Evolutionary conservation across 768 basidiomycete genomes (phyloP).

Genomic region (Hygrocybe coccinea): DNA sequence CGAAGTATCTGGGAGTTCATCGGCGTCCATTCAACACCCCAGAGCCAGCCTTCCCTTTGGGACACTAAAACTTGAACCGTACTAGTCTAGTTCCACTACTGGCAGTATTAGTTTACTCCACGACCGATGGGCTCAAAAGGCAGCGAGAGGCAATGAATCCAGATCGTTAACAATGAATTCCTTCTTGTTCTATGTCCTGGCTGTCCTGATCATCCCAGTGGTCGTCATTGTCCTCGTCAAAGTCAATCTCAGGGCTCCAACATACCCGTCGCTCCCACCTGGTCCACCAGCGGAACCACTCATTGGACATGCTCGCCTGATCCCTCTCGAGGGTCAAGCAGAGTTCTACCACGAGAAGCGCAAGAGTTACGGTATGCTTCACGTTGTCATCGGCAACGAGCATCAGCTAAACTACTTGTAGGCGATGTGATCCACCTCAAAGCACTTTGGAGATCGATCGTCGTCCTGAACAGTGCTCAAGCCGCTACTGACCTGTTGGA

Average conservation of each 20-base stretch:
- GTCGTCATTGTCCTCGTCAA: neutral
- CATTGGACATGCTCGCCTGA: constrained; percentile 33
- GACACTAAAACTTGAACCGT: too few species aligned
- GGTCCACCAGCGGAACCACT: constrained; percentile 36
- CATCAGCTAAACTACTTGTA: constrained; percentile 4
- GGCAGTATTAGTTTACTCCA: neutral
- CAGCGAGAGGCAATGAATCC: neutral
- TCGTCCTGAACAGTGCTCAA: constrained; percentile 23
- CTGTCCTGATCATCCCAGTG: neutral
- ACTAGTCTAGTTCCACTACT: too few species aligned
- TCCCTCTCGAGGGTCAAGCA: constrained; percentile 28
- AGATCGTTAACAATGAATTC: neutral
- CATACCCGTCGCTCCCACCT: constrained; percentile 21
- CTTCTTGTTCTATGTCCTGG: neutral
- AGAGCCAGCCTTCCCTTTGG: too few species aligned
- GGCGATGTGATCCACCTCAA: constrained; percentile 22
- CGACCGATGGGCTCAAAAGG: neutral
- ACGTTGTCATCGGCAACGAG: neutral
- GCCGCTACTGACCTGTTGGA: constrained; percentile 27
- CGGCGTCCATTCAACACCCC: too few species aligned
- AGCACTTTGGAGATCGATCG: constrained; percentile 23
- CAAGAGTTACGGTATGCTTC: constrained; percentile 29
- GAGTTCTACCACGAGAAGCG: constrained; percentile 29
- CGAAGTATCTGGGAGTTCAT: too few species aligned
- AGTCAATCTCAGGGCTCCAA: neutral